Percentiles rank a stretch among this genome's conserved stretches.
Evolutionary conservation across 2,329 filamentous ascomycete genomes (phyloP).

Genomic region (Phoma sp.): DNA sequence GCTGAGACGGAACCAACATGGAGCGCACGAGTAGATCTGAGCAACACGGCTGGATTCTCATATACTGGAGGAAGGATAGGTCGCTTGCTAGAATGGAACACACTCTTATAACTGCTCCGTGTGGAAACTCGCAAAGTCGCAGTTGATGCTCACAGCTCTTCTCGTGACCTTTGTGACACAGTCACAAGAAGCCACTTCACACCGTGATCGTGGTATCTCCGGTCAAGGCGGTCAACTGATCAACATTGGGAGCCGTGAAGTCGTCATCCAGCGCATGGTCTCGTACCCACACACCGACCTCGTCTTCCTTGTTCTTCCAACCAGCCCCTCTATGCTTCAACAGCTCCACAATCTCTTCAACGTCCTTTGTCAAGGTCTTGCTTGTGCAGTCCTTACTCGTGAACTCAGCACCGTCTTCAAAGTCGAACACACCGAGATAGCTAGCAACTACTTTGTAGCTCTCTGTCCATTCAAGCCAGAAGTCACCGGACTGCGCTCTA

Average conservation of each 20-base stretch:
- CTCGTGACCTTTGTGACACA: background rate
- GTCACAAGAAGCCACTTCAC: background rate
- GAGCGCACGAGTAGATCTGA: too few species aligned
- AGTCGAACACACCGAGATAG: conserved; percentile 32
- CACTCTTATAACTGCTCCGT: too few species aligned
- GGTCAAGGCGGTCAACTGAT: conserved; percentile 13
- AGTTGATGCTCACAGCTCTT: too few species aligned
- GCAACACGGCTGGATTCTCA: too few species aligned
- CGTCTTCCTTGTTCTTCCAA: conserved; percentile 30
- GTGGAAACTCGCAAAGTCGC: too few species aligned
- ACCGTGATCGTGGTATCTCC: conserved; percentile 1
- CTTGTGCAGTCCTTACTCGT: conserved; percentile 34
- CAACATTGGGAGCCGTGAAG: background rate
- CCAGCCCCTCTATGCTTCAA: conserved; percentile 29
- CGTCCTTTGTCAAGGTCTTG: conserved; percentile 25
- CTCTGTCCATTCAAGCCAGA: conserved; percentile 48
- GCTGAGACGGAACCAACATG: too few species aligned
- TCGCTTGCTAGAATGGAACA: too few species aligned
- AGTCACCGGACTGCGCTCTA: conserved; percentile 51
- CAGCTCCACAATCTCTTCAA: conserved; percentile 31
- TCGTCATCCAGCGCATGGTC: conserved; percentile 23
- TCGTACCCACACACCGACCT: conserved; percentile 29
- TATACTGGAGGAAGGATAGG: too few species aligned
- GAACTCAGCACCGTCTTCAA: conserved; percentile 30
- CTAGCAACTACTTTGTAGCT: conserved; percentile 36